These are phyloP conservation scores for Hordeum pubiflorum DNA, from an alignment of 202 grass and related monocot species.

Conservation along the genomic window DNA sequence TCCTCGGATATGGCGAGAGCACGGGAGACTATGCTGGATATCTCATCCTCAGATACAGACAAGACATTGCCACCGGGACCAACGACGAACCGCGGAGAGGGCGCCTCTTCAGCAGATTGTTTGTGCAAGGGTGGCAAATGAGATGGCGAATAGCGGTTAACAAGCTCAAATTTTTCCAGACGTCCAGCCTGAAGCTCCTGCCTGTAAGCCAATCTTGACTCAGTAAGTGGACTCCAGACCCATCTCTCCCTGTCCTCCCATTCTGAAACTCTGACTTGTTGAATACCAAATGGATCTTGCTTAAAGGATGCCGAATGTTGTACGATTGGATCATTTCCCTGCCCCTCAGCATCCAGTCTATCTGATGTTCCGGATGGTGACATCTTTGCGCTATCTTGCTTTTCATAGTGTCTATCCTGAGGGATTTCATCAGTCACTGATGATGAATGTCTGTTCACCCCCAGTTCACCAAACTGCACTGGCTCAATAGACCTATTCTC, in stretches of 20 bases:
- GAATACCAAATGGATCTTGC: background rate
- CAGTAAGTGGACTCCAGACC: slow-evolving; percentile 44
- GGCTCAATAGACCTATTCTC: slow-evolving; percentile 6
- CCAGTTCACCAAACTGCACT: slow-evolving; percentile 10
- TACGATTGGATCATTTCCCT: background rate
- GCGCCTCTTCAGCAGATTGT: slow-evolving; percentile 31
- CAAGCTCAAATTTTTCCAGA: slow-evolving; percentile 46
- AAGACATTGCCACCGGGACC: slow-evolving; percentile 56
- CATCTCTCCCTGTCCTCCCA: slow-evolving; percentile 33
- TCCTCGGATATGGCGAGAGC: slow-evolving; percentile 61
- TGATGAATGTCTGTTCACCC: background rate
- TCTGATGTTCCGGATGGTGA: background rate
- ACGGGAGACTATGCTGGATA: slow-evolving; percentile 82
- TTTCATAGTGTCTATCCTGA: background rate
- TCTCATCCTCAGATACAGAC: slow-evolving; percentile 64
- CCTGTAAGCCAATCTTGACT: slow-evolving; percentile 39
- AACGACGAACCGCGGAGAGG: slow-evolving; percentile 31
- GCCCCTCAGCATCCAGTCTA: slow-evolving; percentile 4
- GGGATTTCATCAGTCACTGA: slow-evolving; percentile 16
- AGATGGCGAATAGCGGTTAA: slow-evolving; percentile 40
- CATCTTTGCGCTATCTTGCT: slow-evolving; percentile 1
- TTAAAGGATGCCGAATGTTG: background rate
- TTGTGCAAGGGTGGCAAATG: slow-evolving; percentile 37
- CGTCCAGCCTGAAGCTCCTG: slow-evolving; percentile 23
- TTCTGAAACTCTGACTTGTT: background rate